Conservation (phyloP, 768 basidiomycete species). For the Boletus rubescentipes region DNA sequence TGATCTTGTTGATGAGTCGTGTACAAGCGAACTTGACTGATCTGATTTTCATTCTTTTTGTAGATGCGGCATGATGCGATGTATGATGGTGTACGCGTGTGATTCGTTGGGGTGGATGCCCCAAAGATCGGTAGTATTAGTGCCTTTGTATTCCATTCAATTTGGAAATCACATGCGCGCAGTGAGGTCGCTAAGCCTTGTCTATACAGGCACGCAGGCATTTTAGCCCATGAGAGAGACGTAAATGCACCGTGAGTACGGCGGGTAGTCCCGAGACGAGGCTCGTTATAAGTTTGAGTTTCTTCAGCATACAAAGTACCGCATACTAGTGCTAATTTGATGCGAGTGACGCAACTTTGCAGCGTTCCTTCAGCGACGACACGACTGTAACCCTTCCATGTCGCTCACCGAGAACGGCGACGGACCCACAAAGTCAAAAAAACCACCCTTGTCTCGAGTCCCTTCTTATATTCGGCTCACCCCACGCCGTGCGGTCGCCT, state of each 20-base stretch:
- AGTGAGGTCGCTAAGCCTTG: too few relatives aligned
- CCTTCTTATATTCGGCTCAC: slow-evolving; percentile 49
- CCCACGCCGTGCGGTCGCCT: slow-evolving; percentile 60
- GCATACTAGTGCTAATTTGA: not conserved
- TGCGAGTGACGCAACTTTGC: not conserved
- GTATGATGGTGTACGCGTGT: slow-evolving; percentile 10
- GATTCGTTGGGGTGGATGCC: slow-evolving; percentile 2
- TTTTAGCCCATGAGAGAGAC: too few relatives aligned
- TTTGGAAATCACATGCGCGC: too few relatives aligned
- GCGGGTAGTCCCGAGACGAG: too few relatives aligned
- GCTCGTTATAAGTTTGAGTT: too few relatives aligned
- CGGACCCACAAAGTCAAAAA: not conserved
- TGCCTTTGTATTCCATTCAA: not conserved
- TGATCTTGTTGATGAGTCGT: slow-evolving; percentile 42
- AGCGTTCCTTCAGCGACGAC: not conserved
- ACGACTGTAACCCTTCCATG: slow-evolving; percentile 4
- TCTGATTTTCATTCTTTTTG: not conserved
- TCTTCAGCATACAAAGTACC: too few relatives aligned
- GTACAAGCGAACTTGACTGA: slow-evolving; percentile 11
- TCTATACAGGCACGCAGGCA: too few relatives aligned
- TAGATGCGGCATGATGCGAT: slow-evolving; percentile 11
- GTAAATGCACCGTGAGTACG: too few relatives aligned
- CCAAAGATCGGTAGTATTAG: slow-evolving; percentile 6
- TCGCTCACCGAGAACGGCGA: not conserved
- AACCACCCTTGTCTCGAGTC: slow-evolving; percentile 14